A percentile compares a stretch with the other conserved stretches of the same genome.
These are phyloP conservation scores for Neonectria faginata DNA, from an alignment of 2,329 filamentous ascomycete species.

Conservation along the genomic window DNA sequence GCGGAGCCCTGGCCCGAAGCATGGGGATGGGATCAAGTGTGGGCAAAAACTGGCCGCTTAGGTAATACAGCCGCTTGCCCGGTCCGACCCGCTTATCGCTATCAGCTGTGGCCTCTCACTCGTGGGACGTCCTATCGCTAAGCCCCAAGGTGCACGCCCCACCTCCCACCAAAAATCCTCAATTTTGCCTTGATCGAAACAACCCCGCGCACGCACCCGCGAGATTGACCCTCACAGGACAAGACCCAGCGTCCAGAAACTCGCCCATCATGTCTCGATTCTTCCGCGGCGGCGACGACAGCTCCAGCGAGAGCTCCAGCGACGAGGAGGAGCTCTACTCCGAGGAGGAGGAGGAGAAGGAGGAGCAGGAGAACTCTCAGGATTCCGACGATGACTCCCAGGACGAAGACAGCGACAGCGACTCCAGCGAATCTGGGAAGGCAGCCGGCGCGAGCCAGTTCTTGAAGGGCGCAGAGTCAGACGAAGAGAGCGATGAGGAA, in stretches of 20 bases:
- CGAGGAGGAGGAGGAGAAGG: conserved; percentile 55
- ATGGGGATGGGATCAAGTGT: conserved; percentile 14
- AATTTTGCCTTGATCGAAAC: conserved; percentile 53
- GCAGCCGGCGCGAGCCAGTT: conserved; percentile 82
- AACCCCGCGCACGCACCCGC: conserved; percentile 53
- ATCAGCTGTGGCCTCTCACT: conserved; percentile 37
- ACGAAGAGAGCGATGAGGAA: conserved; percentile 90
- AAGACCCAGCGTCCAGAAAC: conserved; percentile 45
- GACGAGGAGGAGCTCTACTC: conserved; percentile 97
- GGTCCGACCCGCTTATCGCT: conserved; percentile 34
- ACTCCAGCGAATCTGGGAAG: conserved; percentile 72
- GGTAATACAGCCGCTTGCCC: conserved; percentile 18
- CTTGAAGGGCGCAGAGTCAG: conserved; percentile 78
- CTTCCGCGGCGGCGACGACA: conserved; percentile 91
- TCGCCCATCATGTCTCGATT: conserved; percentile 88
- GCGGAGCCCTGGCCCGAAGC: background rate
- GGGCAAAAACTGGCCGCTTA: conserved; percentile 27
- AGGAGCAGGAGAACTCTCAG: conserved; percentile 61
- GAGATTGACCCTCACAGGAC: conserved; percentile 48
- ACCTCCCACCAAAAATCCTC: conserved; percentile 58
- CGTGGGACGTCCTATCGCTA: conserved; percentile 47
- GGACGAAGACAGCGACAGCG: conserved; percentile 61
- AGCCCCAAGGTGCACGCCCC: conserved; percentile 54
- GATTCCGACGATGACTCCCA: conserved; percentile 66
- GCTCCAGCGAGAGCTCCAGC: conserved; percentile 94